Conservation (phyloP, 805 yeast genomes). For the Tetrapisispora fleetii region DNA sequence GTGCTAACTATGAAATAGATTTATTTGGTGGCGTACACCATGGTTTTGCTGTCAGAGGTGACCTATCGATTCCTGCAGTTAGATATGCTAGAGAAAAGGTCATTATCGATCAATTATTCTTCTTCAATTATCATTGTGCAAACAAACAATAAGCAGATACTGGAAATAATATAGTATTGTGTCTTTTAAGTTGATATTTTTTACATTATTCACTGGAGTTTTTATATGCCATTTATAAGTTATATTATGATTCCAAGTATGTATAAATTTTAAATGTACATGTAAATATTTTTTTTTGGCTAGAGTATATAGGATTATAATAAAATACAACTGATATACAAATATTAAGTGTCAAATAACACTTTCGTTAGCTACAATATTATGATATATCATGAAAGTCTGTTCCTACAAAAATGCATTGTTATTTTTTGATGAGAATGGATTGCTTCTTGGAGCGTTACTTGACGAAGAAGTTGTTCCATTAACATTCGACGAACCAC, state of each 20-base stretch:
- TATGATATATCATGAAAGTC: background rate
- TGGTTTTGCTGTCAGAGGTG: slow-evolving; percentile 79
- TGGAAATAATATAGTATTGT: too few species aligned
- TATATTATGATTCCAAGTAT: background rate
- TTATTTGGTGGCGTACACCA: slow-evolving; percentile 57
- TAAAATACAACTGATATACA: background rate
- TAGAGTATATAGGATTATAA: background rate
- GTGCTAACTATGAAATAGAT: slow-evolving; percentile 49
- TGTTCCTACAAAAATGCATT: slow-evolving; percentile 10
- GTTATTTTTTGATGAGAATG: slow-evolving; percentile 9
- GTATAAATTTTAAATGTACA: too few species aligned
- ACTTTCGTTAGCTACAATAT: background rate
- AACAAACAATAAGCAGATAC: background rate
- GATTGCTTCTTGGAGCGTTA: slow-evolving; percentile 2
- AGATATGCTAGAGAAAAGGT: slow-evolving; percentile 62
- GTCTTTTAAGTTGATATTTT: too few species aligned
- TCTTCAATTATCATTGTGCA: slow-evolving; percentile 20
- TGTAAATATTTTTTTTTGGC: too few species aligned
- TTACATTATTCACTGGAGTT: too few species aligned
- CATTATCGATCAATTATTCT: slow-evolving; percentile 32
- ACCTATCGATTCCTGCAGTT: slow-evolving; percentile 40
- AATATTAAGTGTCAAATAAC: background rate
- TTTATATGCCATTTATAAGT: too few species aligned
- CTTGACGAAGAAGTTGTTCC: slow-evolving; percentile 7
- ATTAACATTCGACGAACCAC: slow-evolving; percentile 1